These are phyloP conservation scores for Curvularia sp. DNA, from an alignment of 2,329 filamentous ascomycete species.

Conservation along the genomic window DNA sequence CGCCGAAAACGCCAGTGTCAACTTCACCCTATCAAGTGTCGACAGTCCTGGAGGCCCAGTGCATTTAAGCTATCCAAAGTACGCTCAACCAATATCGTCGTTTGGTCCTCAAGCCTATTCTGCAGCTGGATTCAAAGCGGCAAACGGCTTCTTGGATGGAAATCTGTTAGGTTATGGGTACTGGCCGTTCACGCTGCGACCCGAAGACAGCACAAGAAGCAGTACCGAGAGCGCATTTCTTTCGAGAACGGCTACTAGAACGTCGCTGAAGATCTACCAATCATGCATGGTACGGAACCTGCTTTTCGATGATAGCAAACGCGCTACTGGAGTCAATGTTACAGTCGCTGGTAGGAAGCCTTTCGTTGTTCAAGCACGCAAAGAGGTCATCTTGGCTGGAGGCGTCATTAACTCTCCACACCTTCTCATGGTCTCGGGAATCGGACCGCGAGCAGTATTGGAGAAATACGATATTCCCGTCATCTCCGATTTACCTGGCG, in stretches of 20 bases:
- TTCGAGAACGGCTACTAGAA: conserved; percentile 6
- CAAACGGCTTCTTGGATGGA: conserved; percentile 13
- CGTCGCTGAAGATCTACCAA: conserved; percentile 17
- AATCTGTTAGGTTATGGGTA: conserved; percentile 15
- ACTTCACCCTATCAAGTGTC: conserved; percentile 16
- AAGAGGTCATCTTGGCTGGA: conserved; percentile 15
- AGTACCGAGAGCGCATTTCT: conserved; percentile 16
- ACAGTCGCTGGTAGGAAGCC: conserved; percentile 13
- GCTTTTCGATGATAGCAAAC: conserved; percentile 12
- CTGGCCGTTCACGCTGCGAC: conserved; percentile 13
- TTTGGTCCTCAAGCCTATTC: conserved; percentile 15
- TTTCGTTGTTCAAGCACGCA: conserved; percentile 7
- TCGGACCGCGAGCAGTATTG: conserved; percentile 11
- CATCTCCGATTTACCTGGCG: conserved; percentile 11
- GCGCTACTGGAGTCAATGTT: conserved; percentile 11
- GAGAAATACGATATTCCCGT: conserved; percentile 11
- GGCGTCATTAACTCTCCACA: conserved; percentile 11
- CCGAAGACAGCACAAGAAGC: conserved; percentile 15
- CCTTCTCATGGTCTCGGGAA: conserved; percentile 15
- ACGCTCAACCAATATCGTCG: conserved; percentile 17
- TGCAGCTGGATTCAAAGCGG: conserved; percentile 12
- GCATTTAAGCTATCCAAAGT: conserved; percentile 20
- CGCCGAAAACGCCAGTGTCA: conserved; percentile 11
- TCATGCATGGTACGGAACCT: conserved; percentile 15
- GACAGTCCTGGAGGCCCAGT: conserved; percentile 14